Base-by-base conservation (phyloP, 192 early-diverging fungal genomes). In the Ambispora gerdemannii region DNA sequence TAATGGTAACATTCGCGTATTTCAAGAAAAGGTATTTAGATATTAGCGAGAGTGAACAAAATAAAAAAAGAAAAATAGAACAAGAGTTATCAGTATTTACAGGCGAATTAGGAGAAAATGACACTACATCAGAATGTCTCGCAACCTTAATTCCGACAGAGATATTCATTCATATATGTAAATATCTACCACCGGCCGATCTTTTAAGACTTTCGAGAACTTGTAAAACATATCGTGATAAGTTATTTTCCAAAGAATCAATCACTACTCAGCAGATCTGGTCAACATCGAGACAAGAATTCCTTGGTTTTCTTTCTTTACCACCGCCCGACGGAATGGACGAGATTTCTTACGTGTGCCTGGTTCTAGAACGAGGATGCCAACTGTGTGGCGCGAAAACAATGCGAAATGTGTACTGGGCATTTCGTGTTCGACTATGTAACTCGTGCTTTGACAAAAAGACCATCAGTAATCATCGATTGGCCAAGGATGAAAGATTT, bases 121-220 rank as follows among this genome's bases (percentile, higher is more conserved):
- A n/a, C n/a, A n/a, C n/a, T n/a, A n/a, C n/a, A n/a, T n/a, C n/a
- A n/a, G n/a, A n/a, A n/a, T n/a, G n/a, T n/a, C n/a, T n/a, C n/a
- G n/a, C n/a, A n/a, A n/a, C n/a, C n/a, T n/a, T n/a, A n/a, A 68
- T 68, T 56, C 50, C 67, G 17, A 50, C 67, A 27, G 67, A 68
- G 28, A 68, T 68, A 28, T 68, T 68, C 11, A 56, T 53, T 25
- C 35, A 56, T 38, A 68, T 68, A 53, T 68, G 67, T 68, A 52
- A 68, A 43, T 34, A 68, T 30, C 11, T 68, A 22, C 51, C 66
- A 25, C 66, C 66, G 13, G 17, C 32, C n/a, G 66, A 68, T 15
- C 66, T 68, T 55, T 51, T 68, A 27, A 19, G 15, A 17, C 43
- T 68, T 15, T 36, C 66, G 3, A 36, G 52, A 30, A 51, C 55